phyloP scores from a whole-genome alignment of 2,329 filamentous ascomycete genomes.

The Dothidotthia symphoricarpi region DNA sequence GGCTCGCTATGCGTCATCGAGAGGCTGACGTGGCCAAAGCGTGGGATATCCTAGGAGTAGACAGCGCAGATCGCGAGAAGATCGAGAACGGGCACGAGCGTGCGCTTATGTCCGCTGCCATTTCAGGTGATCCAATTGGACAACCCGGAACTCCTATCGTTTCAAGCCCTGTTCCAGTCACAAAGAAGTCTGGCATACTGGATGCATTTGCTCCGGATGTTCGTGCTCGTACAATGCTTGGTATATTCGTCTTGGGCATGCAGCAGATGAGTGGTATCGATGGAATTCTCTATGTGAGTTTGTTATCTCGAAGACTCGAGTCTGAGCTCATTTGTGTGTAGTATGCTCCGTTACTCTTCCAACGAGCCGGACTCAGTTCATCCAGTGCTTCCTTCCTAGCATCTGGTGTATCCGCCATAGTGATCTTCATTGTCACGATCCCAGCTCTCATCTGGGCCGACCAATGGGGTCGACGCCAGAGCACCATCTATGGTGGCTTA shows the following conservation, averaged over 20 bases:
- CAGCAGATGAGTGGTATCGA: constrained; percentile 63
- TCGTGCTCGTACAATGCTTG: constrained; percentile 37
- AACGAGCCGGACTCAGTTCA: constrained; percentile 56
- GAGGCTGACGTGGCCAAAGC: constrained; percentile 39
- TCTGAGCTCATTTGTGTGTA: constrained; percentile 20
- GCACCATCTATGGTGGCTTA: constrained; percentile 55
- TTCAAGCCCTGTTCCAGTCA: no score
- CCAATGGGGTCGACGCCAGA: constrained; percentile 56
- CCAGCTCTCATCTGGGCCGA: constrained; percentile 57
- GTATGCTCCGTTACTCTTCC: constrained; percentile 62
- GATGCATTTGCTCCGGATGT: constrained; percentile 4
- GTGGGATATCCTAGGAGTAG: constrained; percentile 11
- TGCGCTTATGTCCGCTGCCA: background rate
- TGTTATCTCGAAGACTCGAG: no score
- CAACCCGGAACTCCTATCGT: background rate
- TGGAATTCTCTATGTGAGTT: constrained; percentile 58
- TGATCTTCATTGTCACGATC: constrained; percentile 58
- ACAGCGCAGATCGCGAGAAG: constrained; percentile 7
- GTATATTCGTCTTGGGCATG: constrained; percentile 59
- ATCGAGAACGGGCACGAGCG: constrained; percentile 18
- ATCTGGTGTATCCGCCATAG: constrained; percentile 58
- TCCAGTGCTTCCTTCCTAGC: constrained; percentile 55
- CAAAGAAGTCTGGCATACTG: constrained; percentile 7
- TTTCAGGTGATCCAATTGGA: background rate
- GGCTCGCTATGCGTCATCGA: constrained; percentile 13